Conservation (phyloP, 495 filamentous ascomycete species). For the Tirmania nivea region DNA sequence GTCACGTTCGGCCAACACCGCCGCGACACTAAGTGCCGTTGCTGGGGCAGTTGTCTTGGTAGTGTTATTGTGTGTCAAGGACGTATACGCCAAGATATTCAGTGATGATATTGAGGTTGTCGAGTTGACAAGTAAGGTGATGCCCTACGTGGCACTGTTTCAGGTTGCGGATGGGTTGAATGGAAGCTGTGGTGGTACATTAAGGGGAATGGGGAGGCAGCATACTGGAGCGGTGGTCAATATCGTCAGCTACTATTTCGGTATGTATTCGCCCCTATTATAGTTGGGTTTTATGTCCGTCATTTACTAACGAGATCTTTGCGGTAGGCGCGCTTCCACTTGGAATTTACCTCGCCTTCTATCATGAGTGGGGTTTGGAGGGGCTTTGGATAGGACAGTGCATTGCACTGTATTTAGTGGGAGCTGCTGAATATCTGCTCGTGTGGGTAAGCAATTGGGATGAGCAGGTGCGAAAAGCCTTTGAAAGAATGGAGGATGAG, state of each 20-base stretch:
- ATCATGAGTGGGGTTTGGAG: conserved; percentile 44
- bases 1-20: conserved; percentile 50
- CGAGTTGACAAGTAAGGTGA: conserved; percentile 40
- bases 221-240: conserved; percentile 78
- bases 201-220: conserved; percentile 57
- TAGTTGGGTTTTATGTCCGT: neutral
- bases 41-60: conserved; percentile 48
- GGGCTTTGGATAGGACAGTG: conserved; percentile 68
- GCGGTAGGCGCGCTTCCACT: conserved; percentile 62
- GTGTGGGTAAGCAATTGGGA: conserved; percentile 20
- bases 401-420: conserved; percentile 34
- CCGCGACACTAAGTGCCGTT: conserved; percentile 50
- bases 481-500: conserved; percentile 58
- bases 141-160: conserved; percentile 67
- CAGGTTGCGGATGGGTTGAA: conserved; percentile 72
- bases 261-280: conserved; percentile 35
- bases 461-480: conserved; percentile 56
- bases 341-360: conserved; percentile 54
- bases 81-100: conserved; percentile 62
- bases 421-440: conserved; percentile 10
- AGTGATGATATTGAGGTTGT: conserved; percentile 63
- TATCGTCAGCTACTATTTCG: conserved; percentile 69
- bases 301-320: conserved; percentile 29
- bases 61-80: conserved; percentile 47
- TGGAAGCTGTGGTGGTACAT: conserved; percentile 54